Conservation (phyloP, 139 green algal genomes). For the Yamagishiella unicocca region DNA sequence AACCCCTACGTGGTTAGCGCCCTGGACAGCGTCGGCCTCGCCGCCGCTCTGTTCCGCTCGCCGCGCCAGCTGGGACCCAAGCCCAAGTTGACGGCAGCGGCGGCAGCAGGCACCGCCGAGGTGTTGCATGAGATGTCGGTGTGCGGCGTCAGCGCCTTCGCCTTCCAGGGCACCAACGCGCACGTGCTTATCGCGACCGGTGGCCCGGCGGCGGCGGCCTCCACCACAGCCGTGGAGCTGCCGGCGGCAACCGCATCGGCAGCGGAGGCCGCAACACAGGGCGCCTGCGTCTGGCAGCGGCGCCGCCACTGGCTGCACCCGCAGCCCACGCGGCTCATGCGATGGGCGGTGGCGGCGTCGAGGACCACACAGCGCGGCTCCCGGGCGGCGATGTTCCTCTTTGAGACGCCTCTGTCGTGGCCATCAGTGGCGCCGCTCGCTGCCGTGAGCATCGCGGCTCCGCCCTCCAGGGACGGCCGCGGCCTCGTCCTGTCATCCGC, state of each 20-base stretch:
- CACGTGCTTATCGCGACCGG: conserved; percentile 55
- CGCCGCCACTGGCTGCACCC: conserved; percentile 47
- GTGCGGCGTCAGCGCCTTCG: conserved; percentile 81
- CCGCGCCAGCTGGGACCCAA: conserved; percentile 24
- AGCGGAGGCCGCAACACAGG: neutral
- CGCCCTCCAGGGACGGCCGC: neutral
- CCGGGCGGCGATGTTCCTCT: neutral
- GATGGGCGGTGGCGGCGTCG: neutral
- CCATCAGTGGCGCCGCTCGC: neutral
- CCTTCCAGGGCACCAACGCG: conserved; percentile 85
- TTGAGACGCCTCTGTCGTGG: conserved; percentile 9
- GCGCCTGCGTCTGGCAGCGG: conserved; percentile 24
- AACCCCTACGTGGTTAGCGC: conserved; percentile 69
- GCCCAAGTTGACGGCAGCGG: neutral
- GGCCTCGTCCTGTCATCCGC: neutral
- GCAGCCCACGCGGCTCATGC: neutral
- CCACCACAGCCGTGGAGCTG: neutral
- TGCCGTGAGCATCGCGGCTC: neutral
- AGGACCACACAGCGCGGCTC: too few relatives aligned
- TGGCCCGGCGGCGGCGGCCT: neutral
- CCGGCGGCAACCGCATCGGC: too few relatives aligned
- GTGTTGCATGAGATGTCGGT: neutral
- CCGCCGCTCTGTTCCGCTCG: conserved; percentile 9
- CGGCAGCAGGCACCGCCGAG: neutral
- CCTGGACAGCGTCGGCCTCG: conserved; percentile 29